phyloP scores from a whole-genome alignment of 805 yeast species.

The Candida maris region DNA sequence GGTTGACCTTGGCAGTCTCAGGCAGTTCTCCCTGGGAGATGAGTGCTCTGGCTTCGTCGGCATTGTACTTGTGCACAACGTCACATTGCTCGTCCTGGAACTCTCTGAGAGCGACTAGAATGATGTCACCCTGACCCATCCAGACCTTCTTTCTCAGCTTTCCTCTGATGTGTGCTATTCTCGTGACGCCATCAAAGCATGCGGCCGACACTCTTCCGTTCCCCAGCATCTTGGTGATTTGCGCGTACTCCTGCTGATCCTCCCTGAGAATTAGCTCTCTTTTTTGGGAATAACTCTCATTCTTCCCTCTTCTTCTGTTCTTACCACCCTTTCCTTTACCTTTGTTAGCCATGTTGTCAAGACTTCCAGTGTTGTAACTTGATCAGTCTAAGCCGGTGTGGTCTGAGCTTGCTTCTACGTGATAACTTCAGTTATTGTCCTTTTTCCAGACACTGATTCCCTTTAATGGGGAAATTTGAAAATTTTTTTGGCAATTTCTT shows the following conservation, averaged over 20 bases:
- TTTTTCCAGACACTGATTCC: too few species aligned
- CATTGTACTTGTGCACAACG: slow-evolving; percentile 92
- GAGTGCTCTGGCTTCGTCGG: slow-evolving; percentile 97
- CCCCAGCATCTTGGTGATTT: slow-evolving; percentile 97
- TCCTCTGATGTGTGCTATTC: slow-evolving; percentile 98
- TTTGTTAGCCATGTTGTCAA: slow-evolving; percentile 44
- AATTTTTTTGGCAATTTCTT: too few species aligned
- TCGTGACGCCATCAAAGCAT: slow-evolving; percentile 89
- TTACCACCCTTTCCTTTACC: slow-evolving; percentile 66
- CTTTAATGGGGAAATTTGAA: too few species aligned
- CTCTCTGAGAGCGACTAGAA: slow-evolving; percentile 92
- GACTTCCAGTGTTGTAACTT: too few species aligned
- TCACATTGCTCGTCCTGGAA: slow-evolving; percentile 99
- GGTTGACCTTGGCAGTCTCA: slow-evolving; percentile 94
- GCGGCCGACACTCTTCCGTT: slow-evolving; percentile 94
- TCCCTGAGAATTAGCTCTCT: slow-evolving; percentile 90
- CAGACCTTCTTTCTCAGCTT: slow-evolving; percentile 99
- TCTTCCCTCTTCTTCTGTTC: slow-evolving; percentile 98
- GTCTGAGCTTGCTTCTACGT: too few species aligned
- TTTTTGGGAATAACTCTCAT: slow-evolving; percentile 84
- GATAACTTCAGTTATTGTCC: too few species aligned
- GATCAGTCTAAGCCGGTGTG: too few species aligned
- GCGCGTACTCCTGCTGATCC: slow-evolving; percentile 98
- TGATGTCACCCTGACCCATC: slow-evolving; percentile 99
- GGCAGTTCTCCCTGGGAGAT: slow-evolving; percentile 97